A percentile compares a stretch with the other conserved stretches of the same genome.
These are phyloP conservation scores for Lachancea sp. DNA, from an alignment of 805 yeast genomes.

Conservation along the genomic window DNA sequence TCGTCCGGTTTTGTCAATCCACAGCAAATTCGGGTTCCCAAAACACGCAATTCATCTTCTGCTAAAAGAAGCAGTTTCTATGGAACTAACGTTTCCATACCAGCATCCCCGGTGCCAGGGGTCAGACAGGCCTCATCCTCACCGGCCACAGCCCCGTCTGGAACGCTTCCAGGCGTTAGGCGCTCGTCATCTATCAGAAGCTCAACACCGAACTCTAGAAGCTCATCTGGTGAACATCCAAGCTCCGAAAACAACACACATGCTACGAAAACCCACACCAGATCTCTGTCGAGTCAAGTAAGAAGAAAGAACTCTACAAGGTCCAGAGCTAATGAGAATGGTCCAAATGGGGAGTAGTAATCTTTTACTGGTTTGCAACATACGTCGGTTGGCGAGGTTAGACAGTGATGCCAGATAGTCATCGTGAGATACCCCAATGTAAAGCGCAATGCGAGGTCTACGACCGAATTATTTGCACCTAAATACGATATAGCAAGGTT, in stretches of 20 bases:
- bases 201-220: constrained; percentile 6
- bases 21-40: constrained; percentile 7
- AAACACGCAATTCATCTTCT: constrained; percentile 7
- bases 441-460: too few species aligned
- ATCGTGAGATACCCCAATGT: too few species aligned
- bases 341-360: not conserved
- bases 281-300: not conserved
- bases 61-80: constrained; percentile 24
- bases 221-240: constrained; percentile 3
- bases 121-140: constrained; percentile 4
- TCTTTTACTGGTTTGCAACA: not conserved
- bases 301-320: constrained; percentile 3
- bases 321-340: not conserved
- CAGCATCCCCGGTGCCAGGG: constrained; percentile 8
- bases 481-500: too few species aligned
- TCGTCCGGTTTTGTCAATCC: constrained; percentile 1
- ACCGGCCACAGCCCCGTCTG: constrained; percentile 8
- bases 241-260: not conserved
- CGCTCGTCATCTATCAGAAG: constrained; percentile 19
- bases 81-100: constrained; percentile 12
- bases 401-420: too few species aligned
- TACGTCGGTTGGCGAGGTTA: too few species aligned
- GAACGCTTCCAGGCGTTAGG: constrained; percentile 22
- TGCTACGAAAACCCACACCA: not conserved
- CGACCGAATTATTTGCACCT: too few species aligned